These are phyloP conservation scores for Fusarium luffae DNA, from an alignment of 2,329 filamentous ascomycete genomes.

Conservation along the genomic window DNA sequence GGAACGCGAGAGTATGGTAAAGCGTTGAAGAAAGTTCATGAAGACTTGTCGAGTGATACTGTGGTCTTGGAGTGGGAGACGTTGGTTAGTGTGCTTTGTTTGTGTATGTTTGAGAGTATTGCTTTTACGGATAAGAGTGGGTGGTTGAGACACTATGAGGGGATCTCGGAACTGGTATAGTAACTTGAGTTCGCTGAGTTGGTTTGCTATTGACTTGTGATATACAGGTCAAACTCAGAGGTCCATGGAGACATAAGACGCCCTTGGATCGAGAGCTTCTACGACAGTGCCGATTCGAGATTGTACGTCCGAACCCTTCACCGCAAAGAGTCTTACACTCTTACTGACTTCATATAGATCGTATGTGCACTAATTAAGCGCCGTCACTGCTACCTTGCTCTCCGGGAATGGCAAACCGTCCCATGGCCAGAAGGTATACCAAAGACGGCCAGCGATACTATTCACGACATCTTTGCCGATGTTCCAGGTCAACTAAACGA, in stretches of 20 bases:
- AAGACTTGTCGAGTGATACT: neutral
- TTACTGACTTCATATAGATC: neutral
- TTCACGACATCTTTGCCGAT: conserved; percentile 18
- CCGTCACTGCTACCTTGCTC: conserved; percentile 9
- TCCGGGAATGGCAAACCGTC: conserved; percentile 2
- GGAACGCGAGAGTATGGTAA: conserved; percentile 6
- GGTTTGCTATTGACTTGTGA: neutral
- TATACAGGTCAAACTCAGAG: conserved; percentile 8
- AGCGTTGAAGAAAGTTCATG: neutral
- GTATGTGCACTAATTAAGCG: conserved; percentile 7
- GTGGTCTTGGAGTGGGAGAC: conserved; percentile 15
- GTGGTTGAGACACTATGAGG: conserved; percentile 20
- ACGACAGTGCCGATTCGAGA: conserved; percentile 23
- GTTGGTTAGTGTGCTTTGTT: conserved; percentile 18
- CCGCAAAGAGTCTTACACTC: neutral
- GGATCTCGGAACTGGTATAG: conserved; percentile 8
- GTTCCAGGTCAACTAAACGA: conserved; percentile 14
- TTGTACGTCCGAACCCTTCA: neutral
- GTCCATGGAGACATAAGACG: conserved; percentile 6
- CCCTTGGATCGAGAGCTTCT: conserved; percentile 8
- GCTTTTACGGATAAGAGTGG: conserved; percentile 19
- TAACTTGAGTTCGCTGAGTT: rapidly evolving
- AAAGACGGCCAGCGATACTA: conserved; percentile 5
- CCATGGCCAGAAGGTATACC: neutral
- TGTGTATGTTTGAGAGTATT: conserved; percentile 20